These are phyloP conservation scores for Taphrina wiesneri DNA, from an alignment of 1,139 yeast genomes.

Conservation along the genomic window DNA sequence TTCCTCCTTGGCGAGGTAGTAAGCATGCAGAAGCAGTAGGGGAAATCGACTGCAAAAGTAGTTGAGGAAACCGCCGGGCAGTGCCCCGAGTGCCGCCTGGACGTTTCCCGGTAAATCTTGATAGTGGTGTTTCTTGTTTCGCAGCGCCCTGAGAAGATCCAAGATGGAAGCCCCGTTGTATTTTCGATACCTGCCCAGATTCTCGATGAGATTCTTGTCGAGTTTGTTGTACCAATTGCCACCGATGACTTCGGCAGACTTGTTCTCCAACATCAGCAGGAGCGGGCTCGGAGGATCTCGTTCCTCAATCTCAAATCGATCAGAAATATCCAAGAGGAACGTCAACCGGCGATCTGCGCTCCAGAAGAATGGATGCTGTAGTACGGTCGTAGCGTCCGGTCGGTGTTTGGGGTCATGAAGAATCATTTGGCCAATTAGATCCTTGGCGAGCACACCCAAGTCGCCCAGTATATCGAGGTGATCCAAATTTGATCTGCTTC, in stretches of 20 bases:
- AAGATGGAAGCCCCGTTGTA: conserved; percentile 74
- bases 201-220: conserved; percentile 69
- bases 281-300: conserved; percentile 82
- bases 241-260: conserved; percentile 57
- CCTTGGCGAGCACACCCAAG: conserved; percentile 63
- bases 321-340: conserved; percentile 81
- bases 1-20: conserved; percentile 54
- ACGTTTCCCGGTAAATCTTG: conserved; percentile 73
- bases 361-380: conserved; percentile 93
- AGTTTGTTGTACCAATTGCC: conserved; percentile 79
- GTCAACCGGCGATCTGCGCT: conserved; percentile 69
- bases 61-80: conserved; percentile 78
- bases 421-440: conserved; percentile 74
- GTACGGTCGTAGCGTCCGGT: conserved; percentile 66
- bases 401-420: conserved; percentile 64
- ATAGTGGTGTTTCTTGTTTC: conserved; percentile 76
- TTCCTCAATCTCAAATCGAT: conserved; percentile 81
- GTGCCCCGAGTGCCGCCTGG: conserved; percentile 65
- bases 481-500: conserved; percentile 62
- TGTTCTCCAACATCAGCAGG: conserved; percentile 60
- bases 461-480: conserved; percentile 49
- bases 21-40: conserved; percentile 69
- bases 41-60: conserved; percentile 80
- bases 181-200: conserved; percentile 86
- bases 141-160: conserved; percentile 82